Evolutionary conservation across 768 basidiomycete species (phyloP).

Genomic region (Cystofilobasidium ferigula): DNA sequence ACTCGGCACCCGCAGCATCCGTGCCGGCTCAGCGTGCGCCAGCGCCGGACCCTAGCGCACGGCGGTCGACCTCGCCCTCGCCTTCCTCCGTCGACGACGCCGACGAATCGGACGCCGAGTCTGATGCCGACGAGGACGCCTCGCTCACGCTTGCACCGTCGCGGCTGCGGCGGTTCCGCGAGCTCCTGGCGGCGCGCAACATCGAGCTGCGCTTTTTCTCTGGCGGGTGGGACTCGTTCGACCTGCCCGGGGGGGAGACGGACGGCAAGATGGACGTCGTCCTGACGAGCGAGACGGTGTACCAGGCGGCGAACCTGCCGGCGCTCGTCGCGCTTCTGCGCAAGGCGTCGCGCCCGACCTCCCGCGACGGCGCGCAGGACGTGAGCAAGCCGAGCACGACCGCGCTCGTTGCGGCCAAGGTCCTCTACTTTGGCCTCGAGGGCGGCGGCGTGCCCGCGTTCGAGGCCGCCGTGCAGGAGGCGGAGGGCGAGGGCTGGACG

Average conservation of each 20-base stretch:
- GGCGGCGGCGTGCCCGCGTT: slow-evolving; percentile 70
- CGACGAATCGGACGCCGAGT: slow-evolving; percentile 32
- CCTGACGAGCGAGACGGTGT: slow-evolving; percentile 88
- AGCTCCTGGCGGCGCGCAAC: slow-evolving; percentile 47
- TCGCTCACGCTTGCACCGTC: slow-evolving; percentile 50
- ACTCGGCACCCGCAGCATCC: too few species aligned
- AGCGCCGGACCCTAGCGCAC: background rate
- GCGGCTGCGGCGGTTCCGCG: slow-evolving; percentile 46
- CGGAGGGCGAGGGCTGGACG: slow-evolving; percentile 42
- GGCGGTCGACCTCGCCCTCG: background rate
- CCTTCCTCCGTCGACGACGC: slow-evolving; percentile 11
- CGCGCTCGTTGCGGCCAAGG: slow-evolving; percentile 55
- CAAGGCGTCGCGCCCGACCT: slow-evolving; percentile 1
- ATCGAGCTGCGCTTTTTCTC: slow-evolving; percentile 63
- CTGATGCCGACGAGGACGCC: slow-evolving; percentile 50
- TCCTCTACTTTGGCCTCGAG: slow-evolving; percentile 90
- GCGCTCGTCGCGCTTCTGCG: slow-evolving; percentile 42
- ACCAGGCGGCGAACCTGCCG: slow-evolving; percentile 54
- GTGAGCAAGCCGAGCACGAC: slow-evolving; percentile 39
- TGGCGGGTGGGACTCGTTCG: slow-evolving; percentile 58
- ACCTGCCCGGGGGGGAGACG: slow-evolving; percentile 11
- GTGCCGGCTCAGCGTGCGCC: too few species aligned
- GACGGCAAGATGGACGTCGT: slow-evolving; percentile 46
- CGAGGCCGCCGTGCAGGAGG: slow-evolving; percentile 44
- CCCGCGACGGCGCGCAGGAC: slow-evolving; percentile 11